Evolutionary conservation across 306 rosid genomes (phyloP).

Genomic region (Pachyrhizus erosus): DNA sequence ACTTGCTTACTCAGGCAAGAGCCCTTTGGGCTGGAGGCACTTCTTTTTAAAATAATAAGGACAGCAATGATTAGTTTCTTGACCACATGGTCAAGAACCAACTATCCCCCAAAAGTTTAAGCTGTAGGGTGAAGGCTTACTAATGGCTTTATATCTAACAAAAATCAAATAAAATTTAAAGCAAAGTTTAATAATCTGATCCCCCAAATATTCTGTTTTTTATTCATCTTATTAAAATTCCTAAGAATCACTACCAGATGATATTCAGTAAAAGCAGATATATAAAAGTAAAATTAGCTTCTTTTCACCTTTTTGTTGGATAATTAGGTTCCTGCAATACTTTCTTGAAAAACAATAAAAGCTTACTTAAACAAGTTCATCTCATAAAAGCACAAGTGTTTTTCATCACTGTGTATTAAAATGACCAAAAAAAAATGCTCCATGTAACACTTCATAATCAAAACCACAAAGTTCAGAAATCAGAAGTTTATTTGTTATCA

Average conservation of each 20-base stretch:
- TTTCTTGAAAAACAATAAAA: constrained; percentile 5
- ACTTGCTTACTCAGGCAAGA: constrained; percentile 4
- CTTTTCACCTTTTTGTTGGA: constrained; percentile 3
- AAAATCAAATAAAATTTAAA: not conserved
- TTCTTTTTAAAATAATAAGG: not conserved
- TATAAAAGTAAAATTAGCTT: not conserved
- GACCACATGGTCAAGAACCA: constrained; percentile 21
- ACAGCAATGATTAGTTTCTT: not conserved
- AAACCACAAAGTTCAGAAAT: constrained; percentile 34
- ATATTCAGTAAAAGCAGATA: not conserved
- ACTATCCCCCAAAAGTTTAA: not conserved
- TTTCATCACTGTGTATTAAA: constrained; percentile 27
- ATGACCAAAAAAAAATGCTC: constrained; percentile 36
- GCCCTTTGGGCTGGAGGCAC: not conserved
- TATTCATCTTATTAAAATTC: not conserved
- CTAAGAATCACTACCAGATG: not conserved
- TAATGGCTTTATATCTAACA: not conserved
- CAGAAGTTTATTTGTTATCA: constrained; percentile 19
- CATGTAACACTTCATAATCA: constrained; percentile 36
- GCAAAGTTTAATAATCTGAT: not conserved
- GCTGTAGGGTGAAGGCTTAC: not conserved
- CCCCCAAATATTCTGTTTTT: not conserved
- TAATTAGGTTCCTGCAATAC: constrained; percentile 21
- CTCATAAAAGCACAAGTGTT: constrained; percentile 19
- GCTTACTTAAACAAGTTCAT: constrained; percentile 41